Evolutionary conservation across 208 protist genomes (phyloP), one percentile per base, ranked within the genome.

Genomic region (Phytomonas francai): DNA sequence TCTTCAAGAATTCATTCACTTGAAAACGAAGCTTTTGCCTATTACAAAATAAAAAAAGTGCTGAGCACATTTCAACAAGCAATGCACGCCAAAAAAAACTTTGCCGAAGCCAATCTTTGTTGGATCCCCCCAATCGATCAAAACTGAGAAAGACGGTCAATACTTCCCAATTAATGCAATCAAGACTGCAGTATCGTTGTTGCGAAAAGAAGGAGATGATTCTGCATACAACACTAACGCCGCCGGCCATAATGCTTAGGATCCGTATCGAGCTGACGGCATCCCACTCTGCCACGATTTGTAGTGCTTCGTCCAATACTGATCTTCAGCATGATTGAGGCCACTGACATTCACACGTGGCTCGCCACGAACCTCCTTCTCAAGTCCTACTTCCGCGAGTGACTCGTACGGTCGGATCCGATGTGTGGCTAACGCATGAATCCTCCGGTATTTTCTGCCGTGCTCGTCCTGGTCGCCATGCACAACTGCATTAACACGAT

Each of bases 401-500:
- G 89, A 95, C 39, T 89, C 79, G 62, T 88, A 84, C 7, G 75
- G 67, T 54, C 83, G 78, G 72, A 77, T 74, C 28, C 89, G 83
- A 29, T 74, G 76, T 36, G 72, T 85, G 14, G 81, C 62, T 3
- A 77, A 67, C 12, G 57, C 31, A 57, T 83, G 60, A 73, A 95
- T 80, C 45, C 77, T 83, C 7, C 84, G 73, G 73, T 89, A 91
- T 54, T 85, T 86, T 4, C 87, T 78, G 11, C 91, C 91, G 67
- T 91, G 80, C 59, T 90, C 87, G 67, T 96, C 87, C 63, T 94
- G 91, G 57, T 93, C 88, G 28, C 91, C 91, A 60, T 93, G 87
- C 16, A 89, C 79, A 63, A 96, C 78, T 28, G 88, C 91, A 60
- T 92, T 94, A 36, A 93, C 88, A 30, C 91, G 84, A 66, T 96